Base-by-base conservation (phyloP, 116 monocot genomes). In the Phalaenopsis hybrid region DNA sequence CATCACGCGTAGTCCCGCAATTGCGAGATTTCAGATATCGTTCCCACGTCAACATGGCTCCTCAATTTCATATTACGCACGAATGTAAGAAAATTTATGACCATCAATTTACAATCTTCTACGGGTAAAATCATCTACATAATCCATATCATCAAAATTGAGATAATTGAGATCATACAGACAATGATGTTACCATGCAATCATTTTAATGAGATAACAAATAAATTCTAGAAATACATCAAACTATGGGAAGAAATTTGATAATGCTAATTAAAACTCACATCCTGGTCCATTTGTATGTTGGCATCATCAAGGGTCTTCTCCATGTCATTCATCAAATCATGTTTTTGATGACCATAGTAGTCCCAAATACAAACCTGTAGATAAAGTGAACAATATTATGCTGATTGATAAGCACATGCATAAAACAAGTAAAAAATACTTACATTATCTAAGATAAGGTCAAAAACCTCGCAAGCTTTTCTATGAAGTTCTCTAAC, bases 221-320 rank as follows among this genome's bases (percentile, higher is more conserved):
- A 46, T 4, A 45, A 45, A 75, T 45, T n/a, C 75, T 8, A 18
- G 17, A 75, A 20, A 46, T 17, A 75, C 16, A 46, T 44, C 43
- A 8, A 18, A 34, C 72, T 48, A 55, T 4, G 41, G 8, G 69
- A 55, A 1, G 76, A 37, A 31, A 41, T 9, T 65, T 68, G 34
- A 78, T 59, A 23, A 13, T 50, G 11, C 12, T 20, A 78, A 11
- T 10, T 9, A 70, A 65, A 13, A 80, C 93, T 15, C 80, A 92
- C 93, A 85, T 95, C 93, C 82, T 99, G 99, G 84, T 99, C 93
- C 95, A 95, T 99, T 85, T 99, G 95, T 91, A 99, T 99, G 81
- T 95, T 91, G 74, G 93, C 92, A 86, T 99, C 95, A 83, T 99
- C 99, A 73, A 95, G 89, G 46, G 95, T 92, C 87, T 95, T 95